Conservation (phyloP, 495 filamentous ascomycete species). For the Tuber calosporum region DNA sequence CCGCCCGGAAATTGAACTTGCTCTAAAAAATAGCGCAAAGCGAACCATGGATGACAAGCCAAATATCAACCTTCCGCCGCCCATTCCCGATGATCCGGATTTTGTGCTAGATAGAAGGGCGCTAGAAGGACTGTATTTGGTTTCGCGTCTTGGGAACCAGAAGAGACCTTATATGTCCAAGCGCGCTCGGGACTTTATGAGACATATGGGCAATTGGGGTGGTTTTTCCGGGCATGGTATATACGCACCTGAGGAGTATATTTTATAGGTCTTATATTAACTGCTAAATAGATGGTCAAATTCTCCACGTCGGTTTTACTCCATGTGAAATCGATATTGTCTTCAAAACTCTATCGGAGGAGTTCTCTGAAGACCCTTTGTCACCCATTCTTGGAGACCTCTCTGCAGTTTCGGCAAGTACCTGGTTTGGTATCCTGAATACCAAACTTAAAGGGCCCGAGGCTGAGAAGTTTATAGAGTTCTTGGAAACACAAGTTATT, state of each 20-base stretch:
- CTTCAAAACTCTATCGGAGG: neutral
- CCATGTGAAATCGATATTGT: constrained; percentile 13
- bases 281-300: constrained; percentile 11
- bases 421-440: neutral
- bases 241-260: constrained; percentile 3
- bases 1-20: neutral
- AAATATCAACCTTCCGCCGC: neutral
- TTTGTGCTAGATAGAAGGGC: neutral
- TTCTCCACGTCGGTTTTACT: constrained; percentile 33
- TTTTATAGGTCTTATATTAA: neutral
- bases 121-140: neutral
- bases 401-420: constrained; percentile 5
- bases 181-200: constrained; percentile 8
- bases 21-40: neutral
- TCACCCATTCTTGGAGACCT: constrained; percentile 5
- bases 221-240: constrained; percentile 14
- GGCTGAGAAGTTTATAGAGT: neutral
- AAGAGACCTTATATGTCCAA: constrained; percentile 24
- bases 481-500: neutral
- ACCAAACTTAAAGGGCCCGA: neutral
- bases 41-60: neutral
- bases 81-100: neutral
- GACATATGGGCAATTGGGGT: constrained; percentile 10
- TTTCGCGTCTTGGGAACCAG: neutral
- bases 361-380: constrained; percentile 1